Evolutionary conservation across 2,329 filamentous ascomycete species (phyloP), one percentile per base, ranked within the genome.

Genomic region (Hymenoscyphus occultus): DNA sequence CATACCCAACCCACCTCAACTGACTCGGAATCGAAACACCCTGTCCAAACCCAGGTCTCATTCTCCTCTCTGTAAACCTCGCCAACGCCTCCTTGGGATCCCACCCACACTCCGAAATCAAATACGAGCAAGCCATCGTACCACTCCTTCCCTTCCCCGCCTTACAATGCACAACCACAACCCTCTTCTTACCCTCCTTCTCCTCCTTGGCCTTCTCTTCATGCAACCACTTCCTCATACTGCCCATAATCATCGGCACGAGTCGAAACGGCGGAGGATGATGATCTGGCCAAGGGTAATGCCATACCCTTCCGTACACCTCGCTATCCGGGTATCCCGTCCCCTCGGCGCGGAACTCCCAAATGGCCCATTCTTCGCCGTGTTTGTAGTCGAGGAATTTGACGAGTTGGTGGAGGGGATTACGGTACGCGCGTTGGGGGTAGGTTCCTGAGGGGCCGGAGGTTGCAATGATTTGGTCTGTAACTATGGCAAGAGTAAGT

Each of bases 261-360:
- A 98, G 82, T 28, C 87, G 84, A 73, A 99, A 99, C 0, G 95
- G 95, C 61, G 95, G 95, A 3, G 95, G 95, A 76, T 99, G 95
- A 75, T 99, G 95, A 76, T 99, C 95, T 0, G 95, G 95, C 87
- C 92, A 99, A 0, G 95, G 95, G 74, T 93, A 98, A 78, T 99
- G 95, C 69, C 90, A 86, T 69, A 98, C 89, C 2, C 93, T 85
- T 40, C 86, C 84, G 76, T 97, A 92, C 0, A 99, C 94, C 65
- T 93, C 91, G 19, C 88, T 85, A 74, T 99, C 95, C 0, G 93
- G 93, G 74, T 99, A 99, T 1, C 95, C 95, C 0, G 95, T 97
- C 5, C 95, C 95, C 77, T 99, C 95, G 42, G 93, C 95, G 57
- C 95, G 89, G 73, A 99, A 99, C 79, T 99, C 95, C 92, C 94